Evolutionary conservation across 2,329 filamentous ascomycete genomes (phyloP).

Genomic region (Phaeophleospora eucalypticola): DNA sequence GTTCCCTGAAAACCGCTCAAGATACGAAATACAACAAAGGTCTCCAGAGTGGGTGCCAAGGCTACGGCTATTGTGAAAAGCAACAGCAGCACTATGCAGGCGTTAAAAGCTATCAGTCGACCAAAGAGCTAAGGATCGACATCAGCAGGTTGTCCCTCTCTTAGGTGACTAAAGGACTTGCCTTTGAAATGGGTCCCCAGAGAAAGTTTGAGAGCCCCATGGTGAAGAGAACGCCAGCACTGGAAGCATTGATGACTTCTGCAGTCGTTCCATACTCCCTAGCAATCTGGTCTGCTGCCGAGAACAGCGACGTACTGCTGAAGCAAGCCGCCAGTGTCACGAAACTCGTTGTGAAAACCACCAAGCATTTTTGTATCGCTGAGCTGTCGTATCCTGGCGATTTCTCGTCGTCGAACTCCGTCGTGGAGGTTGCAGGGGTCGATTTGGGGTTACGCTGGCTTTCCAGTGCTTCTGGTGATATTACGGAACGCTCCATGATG

Average conservation of each 20-base stretch:
- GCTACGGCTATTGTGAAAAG: conserved; percentile 65
- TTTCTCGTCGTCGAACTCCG: conserved; percentile 2
- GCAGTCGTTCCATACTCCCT: conserved; percentile 59
- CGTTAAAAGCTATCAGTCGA: conserved; percentile 46
- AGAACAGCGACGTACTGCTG: conserved; percentile 66
- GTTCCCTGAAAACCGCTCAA: conserved; percentile 71
- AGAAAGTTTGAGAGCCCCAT: conserved; percentile 66
- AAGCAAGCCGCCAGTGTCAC: conserved; percentile 70
- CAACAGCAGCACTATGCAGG: conserved; percentile 59
- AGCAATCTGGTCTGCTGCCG: conserved; percentile 68
- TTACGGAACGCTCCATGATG: neutral
- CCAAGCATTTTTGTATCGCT: conserved; percentile 50
- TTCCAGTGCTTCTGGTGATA: neutral
- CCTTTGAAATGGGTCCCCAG: conserved; percentile 61
- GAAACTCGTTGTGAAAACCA: conserved; percentile 65
- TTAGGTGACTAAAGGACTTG: conserved; percentile 8
- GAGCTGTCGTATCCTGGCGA: conserved; percentile 18
- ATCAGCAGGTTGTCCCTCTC: neutral
- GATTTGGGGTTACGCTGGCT: neutral
- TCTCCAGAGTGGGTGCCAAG: conserved; percentile 61
- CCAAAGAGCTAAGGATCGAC: conserved; percentile 32
- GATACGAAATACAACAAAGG: conserved; percentile 68
- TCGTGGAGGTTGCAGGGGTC: neutral
- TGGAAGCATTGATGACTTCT: conserved; percentile 65
- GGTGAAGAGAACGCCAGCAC: conserved; percentile 64